These are phyloP conservation scores for Liriodendron chinense DNA, from an alignment of 164 flowering plant genomes.

Conservation along the genomic window DNA sequence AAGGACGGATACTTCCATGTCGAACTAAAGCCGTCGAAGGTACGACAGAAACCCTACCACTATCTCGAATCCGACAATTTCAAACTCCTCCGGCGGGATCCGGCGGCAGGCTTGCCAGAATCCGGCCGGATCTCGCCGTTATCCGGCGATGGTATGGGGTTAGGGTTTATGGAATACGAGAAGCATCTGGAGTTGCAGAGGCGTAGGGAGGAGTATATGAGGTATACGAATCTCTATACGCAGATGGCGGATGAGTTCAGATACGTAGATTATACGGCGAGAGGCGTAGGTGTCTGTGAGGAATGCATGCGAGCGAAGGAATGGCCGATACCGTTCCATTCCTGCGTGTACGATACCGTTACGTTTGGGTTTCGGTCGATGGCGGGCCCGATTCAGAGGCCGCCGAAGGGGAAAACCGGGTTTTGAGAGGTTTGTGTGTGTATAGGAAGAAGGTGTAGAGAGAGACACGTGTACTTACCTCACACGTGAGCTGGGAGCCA, in stretches of 20 bases:
- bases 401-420: slow-evolving; percentile 21
- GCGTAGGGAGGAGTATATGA: slow-evolving; percentile 30
- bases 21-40: slow-evolving; percentile 13
- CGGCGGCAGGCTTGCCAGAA: neutral
- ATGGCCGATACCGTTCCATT: slow-evolving; percentile 35
- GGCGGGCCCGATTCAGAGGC: slow-evolving; percentile 57
- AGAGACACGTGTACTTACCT: too few relatives aligned
- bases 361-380: slow-evolving; percentile 29
- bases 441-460: too few relatives aligned
- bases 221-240: slow-evolving; percentile 14
- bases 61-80: neutral
- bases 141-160: slow-evolving; percentile 6
- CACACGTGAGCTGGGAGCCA: too few relatives aligned
- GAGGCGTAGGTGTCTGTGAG: slow-evolving; percentile 21
- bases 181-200: slow-evolving; percentile 15
- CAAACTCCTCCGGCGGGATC: slow-evolving; percentile 22
- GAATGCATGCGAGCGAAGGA: slow-evolving; percentile 30
- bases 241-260: too few relatives aligned
- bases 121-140: neutral
- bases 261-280: neutral
- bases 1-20: slow-evolving; percentile 32
- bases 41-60: slow-evolving; percentile 8
- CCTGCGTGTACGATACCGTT: slow-evolving; percentile 42
- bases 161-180: slow-evolving; percentile 16
- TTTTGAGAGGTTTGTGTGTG: too few relatives aligned